A percentile compares a stretch with the other conserved stretches of the same genome.
Conservation (phyloP, 495 filamentous ascomycete species). For the Collariella sp. region DNA sequence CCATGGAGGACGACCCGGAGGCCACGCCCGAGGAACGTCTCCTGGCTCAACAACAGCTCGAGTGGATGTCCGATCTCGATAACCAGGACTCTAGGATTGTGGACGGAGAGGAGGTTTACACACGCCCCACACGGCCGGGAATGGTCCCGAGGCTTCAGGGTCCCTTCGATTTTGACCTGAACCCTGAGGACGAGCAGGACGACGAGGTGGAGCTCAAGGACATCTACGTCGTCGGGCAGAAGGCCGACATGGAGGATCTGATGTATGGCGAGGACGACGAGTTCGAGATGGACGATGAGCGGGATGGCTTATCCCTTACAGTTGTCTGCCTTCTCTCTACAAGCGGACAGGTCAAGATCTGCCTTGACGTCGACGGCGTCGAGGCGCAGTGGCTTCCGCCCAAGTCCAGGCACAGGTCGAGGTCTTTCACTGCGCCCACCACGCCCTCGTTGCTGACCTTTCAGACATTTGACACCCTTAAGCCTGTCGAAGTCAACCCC, state of each 20-base stretch:
- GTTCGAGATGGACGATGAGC: conserved; percentile 44
- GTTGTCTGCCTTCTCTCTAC: conserved; percentile 68
- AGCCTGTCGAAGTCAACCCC: conserved; percentile 39
- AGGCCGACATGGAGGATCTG: conserved; percentile 47
- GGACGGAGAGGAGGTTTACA: conserved; percentile 52
- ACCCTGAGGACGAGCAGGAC: conserved; percentile 55
- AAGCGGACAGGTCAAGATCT: conserved; percentile 65
- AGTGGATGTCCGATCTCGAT: conserved; percentile 78
- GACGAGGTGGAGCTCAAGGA: conserved; percentile 53
- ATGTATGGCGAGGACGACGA: conserved; percentile 55
- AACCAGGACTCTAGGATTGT: conserved; percentile 57
- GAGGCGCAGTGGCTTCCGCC: conserved; percentile 80
- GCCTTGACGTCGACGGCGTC: conserved; percentile 69
- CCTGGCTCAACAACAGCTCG: conserved; percentile 60
- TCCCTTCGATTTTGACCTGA: conserved; percentile 65
- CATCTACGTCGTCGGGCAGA: conserved; percentile 46
- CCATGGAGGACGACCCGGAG: conserved; percentile 48
- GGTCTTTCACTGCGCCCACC: conserved; percentile 19
- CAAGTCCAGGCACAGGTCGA: conserved; percentile 36
- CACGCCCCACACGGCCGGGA: conserved; percentile 60
- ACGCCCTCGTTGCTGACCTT: conserved; percentile 40
- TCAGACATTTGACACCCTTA: conserved; percentile 54
- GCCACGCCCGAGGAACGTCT: conserved; percentile 48
- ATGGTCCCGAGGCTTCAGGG: conserved; percentile 74
- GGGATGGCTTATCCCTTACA: conserved; percentile 59